A percentile compares a stretch with the other conserved stretches of the same genome.
Conservation (phyloP, 2,329 filamentous ascomycete species). For the Elsinoe ampelina region DNA sequence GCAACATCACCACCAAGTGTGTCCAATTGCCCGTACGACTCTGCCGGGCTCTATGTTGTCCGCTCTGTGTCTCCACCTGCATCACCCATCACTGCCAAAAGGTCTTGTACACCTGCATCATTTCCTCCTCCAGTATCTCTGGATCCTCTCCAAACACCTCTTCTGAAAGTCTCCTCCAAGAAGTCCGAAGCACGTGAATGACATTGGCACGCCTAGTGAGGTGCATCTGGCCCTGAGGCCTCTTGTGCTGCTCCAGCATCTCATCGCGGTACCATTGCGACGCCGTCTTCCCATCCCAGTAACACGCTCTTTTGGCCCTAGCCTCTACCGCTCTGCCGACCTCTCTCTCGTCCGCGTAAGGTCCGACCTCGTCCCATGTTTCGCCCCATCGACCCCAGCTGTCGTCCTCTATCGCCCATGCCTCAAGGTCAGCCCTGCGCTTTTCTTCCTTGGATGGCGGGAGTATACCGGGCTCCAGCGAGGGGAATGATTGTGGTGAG, state of each 20-base stretch:
- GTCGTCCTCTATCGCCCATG: neutral
- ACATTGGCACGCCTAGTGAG: neutral
- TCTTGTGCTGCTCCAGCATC: slow-evolving; percentile 6
- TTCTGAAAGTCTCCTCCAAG: neutral
- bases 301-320: slow-evolving; percentile 1
- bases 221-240: neutral
- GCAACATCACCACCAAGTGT: too few species aligned
- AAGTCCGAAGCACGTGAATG: neutral
- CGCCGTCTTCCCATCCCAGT: slow-evolving; percentile 2
- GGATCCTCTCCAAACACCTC: slow-evolving; percentile 1
- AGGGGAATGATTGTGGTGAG: neutral
- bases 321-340: neutral
- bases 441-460: neutral
- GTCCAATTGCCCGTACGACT: too few species aligned
- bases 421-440: neutral
- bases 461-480: neutral
- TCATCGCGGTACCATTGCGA: slow-evolving; percentile 1
- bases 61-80: neutral
- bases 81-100: neutral
- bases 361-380: neutral
- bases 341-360: slow-evolving; percentile 3
- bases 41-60: neutral
- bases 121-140: neutral
- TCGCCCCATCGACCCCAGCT: neutral
- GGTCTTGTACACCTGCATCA: neutral